Evolutionary conservation across 2,329 filamentous ascomycete genomes (phyloP).

Genomic region (Botrytis tulipae): DNA sequence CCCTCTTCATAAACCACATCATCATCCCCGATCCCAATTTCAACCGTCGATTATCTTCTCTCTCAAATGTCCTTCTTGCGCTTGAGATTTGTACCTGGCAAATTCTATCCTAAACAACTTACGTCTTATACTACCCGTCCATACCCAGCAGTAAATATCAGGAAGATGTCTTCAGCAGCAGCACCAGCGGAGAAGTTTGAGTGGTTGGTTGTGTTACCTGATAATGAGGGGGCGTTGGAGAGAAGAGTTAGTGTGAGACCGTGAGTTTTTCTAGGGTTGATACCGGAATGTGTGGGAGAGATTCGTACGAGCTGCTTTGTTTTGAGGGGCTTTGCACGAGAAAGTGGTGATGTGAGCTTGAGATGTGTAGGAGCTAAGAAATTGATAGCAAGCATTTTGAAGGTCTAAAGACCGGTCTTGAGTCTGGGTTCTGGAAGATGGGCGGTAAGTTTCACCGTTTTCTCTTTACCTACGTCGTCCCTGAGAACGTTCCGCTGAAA

Average conservation of each 20-base stretch:
- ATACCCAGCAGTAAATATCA: not conserved
- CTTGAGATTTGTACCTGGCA: not conserved
- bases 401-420: slow-evolving; percentile 49
- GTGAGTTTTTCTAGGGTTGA: slow-evolving; percentile 44
- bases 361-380: not conserved
- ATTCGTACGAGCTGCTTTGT: not conserved
- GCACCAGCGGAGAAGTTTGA: slow-evolving; percentile 48
- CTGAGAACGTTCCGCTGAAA: not conserved
- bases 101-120: not conserved
- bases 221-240: slow-evolving; percentile 57
- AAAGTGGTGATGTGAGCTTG: not conserved
- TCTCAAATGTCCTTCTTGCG: slow-evolving; percentile 12
- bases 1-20: not conserved
- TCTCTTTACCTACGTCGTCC: not conserved
- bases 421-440: slow-evolving; percentile 59
- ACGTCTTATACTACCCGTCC: not conserved
- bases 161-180: slow-evolving; percentile 21
- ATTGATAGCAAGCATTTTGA: slow-evolving; percentile 37
- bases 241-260: slow-evolving; percentile 61
- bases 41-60: not conserved
- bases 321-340: not conserved
- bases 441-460: slow-evolving; percentile 44
- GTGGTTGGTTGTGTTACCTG: slow-evolving; percentile 68
- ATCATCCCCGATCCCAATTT: not conserved
- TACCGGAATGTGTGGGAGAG: not conserved